Evolutionary conservation across 2,329 filamentous ascomycete genomes (phyloP), one percentile per base, ranked within the genome.

Genomic region (Septoria petroselini): DNA sequence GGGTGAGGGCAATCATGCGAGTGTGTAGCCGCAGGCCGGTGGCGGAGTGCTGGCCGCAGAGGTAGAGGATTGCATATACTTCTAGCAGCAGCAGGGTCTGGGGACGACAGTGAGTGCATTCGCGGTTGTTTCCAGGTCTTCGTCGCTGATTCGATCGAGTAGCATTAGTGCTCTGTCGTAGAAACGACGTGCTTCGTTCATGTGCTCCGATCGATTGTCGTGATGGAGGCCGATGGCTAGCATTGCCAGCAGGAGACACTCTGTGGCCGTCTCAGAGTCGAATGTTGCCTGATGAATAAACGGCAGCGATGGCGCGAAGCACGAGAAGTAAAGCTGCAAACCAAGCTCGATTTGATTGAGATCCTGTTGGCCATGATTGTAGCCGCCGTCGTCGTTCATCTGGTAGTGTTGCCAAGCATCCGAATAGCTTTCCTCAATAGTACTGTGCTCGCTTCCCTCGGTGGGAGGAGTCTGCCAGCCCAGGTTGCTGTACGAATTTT

Each of bases 31-130:
- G 67, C 9, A 71, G 62, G 2, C 66, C 70, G 18, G 64, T 65
- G 1, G 61, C 55, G 0, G 70, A 71, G 41, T 67, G 56, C 1
- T 62, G 50, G 0, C 70, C 68, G 50, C 69, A 72, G 18, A 72
- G 62, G 46, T 72, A 73, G 63, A 73, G 68, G 63, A 73, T 73
- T n/a, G 70, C 64, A 43, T 63, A 72, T 6, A 73, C 67, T 41
- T 74, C 64, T 1, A 74, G 65, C 5, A 74, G 57, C 2, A 73
- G 48, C 21, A 70, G 70, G 2, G 68, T 57, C 48, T 74, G 72
- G n/a, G n/a, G 0, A 73, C 62, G 11, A 69, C 51, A 4, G 58
- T 44, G 6, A 69, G 52, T 11, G 59, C 61, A 2, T 65, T 41
- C 7, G 47, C 29, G 12, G 49, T 25, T 31, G 53, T 50, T 3